Base-by-base conservation (phyloP, 495 filamentous ascomycete genomes). In the Neurospora pannonica region DNA sequence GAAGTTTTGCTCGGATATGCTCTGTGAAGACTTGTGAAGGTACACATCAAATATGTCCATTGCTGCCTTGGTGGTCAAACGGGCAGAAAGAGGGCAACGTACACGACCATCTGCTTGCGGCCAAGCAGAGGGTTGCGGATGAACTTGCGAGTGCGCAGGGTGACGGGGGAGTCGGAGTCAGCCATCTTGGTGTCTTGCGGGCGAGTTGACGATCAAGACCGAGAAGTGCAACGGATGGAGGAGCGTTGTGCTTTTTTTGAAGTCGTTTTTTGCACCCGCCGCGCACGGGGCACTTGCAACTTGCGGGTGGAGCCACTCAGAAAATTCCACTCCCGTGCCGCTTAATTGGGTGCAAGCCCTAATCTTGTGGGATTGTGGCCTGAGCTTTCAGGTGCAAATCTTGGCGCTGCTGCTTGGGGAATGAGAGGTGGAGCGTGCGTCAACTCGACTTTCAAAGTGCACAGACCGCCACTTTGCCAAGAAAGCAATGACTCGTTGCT, bases 91-190 rank as follows among this genome's bases (percentile, higher is more conserved):
- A 76, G 71, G 75, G 70, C 72, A 81, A 93, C 97, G 90, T 95
- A 99, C 96, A 98, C 93, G 87, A 99, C 97, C 96, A 99, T 98
- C 91, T 99, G 97, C 89, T 96, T 97, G 83, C 95, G 92, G 82
- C 90, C 95, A 78, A 99, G 92, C 83, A 99, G 93, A 83, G 97
- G 92, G 89, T 99, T 99, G 87, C 94, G 92, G 86, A 98, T 97
- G 94, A 99, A 99, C 89, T 99, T 99, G 92, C 97, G 95, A 85
- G 97, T 99, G 87, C 97, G 93, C 89, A 99, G 87, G 79, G 96
- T 99, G 82, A 99, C 93, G 79, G 92, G 89, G 84, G 89, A 82
- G 81, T 92, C 90, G 74, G 88, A 85, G 86, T 98, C 96, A 85
- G 95, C 90, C 96, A 98, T 98, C 84, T 78, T 81, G 75, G 76